Percentiles rank a stretch among this genome's conserved stretches.
Evolutionary conservation across 75 land plant species (phyloP).

Genomic region (Pinus taeda): DNA sequence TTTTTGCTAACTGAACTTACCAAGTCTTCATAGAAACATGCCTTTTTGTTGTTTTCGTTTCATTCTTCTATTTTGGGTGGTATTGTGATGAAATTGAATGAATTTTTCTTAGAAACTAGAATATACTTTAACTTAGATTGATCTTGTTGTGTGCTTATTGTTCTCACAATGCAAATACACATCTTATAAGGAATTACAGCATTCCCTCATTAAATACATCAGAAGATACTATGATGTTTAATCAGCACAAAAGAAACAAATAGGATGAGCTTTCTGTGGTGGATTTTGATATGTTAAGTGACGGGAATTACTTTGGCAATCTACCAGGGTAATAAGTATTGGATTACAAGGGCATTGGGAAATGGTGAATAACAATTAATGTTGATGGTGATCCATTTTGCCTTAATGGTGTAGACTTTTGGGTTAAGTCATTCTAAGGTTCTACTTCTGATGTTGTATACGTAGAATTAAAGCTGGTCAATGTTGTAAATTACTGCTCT

Average conservation of each 20-base stretch:
- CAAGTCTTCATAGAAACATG: background rate
- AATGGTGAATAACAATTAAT: background rate
- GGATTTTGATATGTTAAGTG: background rate
- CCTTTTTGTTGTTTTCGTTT: background rate
- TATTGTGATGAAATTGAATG: background rate
- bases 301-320: background rate
- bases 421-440: background rate
- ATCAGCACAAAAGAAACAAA: background rate
- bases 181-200: background rate
- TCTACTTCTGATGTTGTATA: background rate
- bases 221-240: background rate
- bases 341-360: background rate
- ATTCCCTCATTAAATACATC: background rate
- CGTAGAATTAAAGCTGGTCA: background rate
- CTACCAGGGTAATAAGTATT: background rate
- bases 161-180: background rate
- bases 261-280: background rate
- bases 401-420: background rate
- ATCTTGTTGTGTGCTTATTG: background rate
- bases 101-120: background rate
- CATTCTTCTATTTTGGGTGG: background rate
- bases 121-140: background rate
- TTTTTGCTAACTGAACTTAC: background rate
- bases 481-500: background rate
- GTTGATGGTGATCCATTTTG: conserved; percentile 2